Percentiles rank a stretch among this genome's conserved stretches.
phyloP scores from a whole-genome alignment of 768 basidiomycete genomes.

The Boletus patriciae region DNA sequence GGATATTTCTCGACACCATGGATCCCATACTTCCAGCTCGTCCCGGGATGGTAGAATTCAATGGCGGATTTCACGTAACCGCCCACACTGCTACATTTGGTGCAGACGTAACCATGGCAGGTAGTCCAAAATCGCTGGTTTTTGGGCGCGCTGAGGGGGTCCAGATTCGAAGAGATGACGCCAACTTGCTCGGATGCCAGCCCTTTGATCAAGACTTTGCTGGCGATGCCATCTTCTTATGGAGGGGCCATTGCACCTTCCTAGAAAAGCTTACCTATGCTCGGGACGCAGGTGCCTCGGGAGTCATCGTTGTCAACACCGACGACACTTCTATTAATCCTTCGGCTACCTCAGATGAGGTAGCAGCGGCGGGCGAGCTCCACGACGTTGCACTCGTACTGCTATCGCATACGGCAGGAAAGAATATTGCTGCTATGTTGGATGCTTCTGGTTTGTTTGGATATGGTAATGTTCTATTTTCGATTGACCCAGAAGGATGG shows the following conservation, averaged over 20 bases:
- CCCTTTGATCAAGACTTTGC: constrained; percentile 50
- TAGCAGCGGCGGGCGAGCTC: constrained; percentile 57
- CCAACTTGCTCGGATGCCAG: constrained; percentile 60
- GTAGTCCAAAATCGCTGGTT: constrained; percentile 33
- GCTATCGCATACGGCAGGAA: constrained; percentile 52
- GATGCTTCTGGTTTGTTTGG: constrained; percentile 48
- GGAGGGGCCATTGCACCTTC: constrained; percentile 86
- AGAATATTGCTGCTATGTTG: constrained; percentile 55
- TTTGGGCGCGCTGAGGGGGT: constrained; percentile 56
- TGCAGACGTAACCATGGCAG: constrained; percentile 48
- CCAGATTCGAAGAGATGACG: constrained; percentile 49
- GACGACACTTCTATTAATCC: constrained; percentile 64
- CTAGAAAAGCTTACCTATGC: constrained; percentile 77
- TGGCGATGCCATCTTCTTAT: constrained; percentile 58
- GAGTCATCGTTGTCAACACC: constrained; percentile 73
- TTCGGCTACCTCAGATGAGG: constrained; percentile 56
- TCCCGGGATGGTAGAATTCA: constrained; percentile 38
- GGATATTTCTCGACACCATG: constrained; percentile 53
- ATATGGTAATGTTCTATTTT: constrained; percentile 50
- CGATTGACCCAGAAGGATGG: constrained; percentile 43
- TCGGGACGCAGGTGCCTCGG: constrained; percentile 66
- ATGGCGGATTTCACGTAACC: constrained; percentile 49
- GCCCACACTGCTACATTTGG: constrained; percentile 75
- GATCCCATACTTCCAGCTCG: constrained; percentile 49
- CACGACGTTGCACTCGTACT: constrained; percentile 60